Evolutionary conservation across 306 rosid species (phyloP).

Genomic region (Glycine latifolia): DNA sequence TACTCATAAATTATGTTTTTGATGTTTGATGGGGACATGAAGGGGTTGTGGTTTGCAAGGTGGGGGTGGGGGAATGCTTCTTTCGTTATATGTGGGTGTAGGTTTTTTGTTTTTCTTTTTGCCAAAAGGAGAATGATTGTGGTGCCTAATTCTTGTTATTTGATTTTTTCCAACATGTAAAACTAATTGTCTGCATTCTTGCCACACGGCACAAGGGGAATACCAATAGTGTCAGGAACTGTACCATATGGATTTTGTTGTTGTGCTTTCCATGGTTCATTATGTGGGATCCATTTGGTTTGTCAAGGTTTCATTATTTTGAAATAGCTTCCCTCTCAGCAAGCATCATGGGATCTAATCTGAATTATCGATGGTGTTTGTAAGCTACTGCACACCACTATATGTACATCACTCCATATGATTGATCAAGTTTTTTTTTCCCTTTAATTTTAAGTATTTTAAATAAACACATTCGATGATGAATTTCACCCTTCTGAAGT

Average conservation of each 20-base stretch:
- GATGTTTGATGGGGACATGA: background rate
- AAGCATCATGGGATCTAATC: background rate
- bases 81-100: background rate
- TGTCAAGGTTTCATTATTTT: background rate
- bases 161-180: background rate
- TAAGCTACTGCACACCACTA: background rate
- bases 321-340: background rate
- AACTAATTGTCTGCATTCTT: background rate
- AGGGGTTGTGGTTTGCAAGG: background rate
- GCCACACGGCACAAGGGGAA: background rate
- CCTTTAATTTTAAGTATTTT: background rate
- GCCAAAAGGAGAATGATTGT: background rate
- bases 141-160: background rate
- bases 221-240: background rate
- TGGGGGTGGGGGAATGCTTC: background rate
- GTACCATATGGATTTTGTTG: background rate
- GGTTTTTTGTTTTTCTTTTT: background rate
- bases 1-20: slow-evolving; percentile 5
- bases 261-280: background rate
- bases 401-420: background rate
- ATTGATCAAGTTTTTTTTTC: background rate
- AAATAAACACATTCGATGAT: background rate
- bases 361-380: background rate
- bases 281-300: slow-evolving; percentile 23
- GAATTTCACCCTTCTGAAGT: background rate